Evolutionary conservation across 345 rosid species (phyloP).

Genomic region (Capsella bursapastoris): DNA sequence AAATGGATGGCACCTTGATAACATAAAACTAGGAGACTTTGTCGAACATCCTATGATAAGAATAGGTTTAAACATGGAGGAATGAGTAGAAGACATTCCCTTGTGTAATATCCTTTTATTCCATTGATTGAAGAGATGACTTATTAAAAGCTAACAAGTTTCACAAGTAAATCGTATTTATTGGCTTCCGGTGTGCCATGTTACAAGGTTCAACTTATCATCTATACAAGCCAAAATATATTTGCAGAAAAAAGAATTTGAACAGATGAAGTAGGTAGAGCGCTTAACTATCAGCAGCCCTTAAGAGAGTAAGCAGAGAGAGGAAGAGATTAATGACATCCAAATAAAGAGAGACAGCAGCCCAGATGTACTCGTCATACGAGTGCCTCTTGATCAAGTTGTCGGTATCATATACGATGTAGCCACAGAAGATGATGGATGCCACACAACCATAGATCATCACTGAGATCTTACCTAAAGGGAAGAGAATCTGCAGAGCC

Average conservation of each 20-base stretch:
- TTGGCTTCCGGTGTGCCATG: background rate
- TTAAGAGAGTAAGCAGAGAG: slow-evolving; percentile 47
- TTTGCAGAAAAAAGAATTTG: slow-evolving; percentile 13
- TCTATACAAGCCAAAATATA: slow-evolving; percentile 18
- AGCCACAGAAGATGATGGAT: slow-evolving; percentile 80
- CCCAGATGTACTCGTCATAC: slow-evolving; percentile 75
- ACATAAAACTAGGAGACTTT: slow-evolving; percentile 11
- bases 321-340: slow-evolving; percentile 76
- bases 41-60: slow-evolving; percentile 13
- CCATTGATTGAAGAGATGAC: slow-evolving; percentile 21
- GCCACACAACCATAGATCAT: slow-evolving; percentile 87
- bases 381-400: slow-evolving; percentile 82
- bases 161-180: slow-evolving; percentile 19
- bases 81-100: slow-evolving; percentile 11
- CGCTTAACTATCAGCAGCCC: slow-evolving; percentile 40
- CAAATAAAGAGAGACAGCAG: slow-evolving; percentile 65
- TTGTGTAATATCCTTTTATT: slow-evolving; percentile 18
- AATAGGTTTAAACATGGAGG: slow-evolving; percentile 13
- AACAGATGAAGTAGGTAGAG: background rate
- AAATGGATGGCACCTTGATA: slow-evolving; percentile 34
- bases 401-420: slow-evolving; percentile 83
- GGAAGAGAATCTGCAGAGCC: slow-evolving; percentile 70
- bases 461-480: slow-evolving; percentile 70
- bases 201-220: slow-evolving; percentile 2
- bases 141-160: slow-evolving; percentile 15